Evolutionary conservation across 495 filamentous ascomycete species (phyloP), one percentile per base, ranked within the genome.

Genomic region (Lasiosphaeriaceae sp.): DNA sequence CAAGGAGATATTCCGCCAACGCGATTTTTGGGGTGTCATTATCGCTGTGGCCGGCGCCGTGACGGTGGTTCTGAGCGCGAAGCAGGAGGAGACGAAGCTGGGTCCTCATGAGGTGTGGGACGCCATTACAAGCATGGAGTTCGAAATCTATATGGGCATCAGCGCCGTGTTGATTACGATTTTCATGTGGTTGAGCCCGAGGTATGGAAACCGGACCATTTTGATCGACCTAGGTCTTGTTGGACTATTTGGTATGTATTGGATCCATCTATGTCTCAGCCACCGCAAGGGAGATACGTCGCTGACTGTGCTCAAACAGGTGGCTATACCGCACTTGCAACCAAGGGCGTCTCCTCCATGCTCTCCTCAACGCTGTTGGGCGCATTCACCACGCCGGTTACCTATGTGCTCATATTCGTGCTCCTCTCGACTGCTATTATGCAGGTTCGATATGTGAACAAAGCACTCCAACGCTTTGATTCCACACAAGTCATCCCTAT

Each of bases 401-500:
- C 91, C 31, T 98, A 97, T 65, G 82, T 87, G 1, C 81, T 97
- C 12, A 71, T 89, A 2, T 80, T 86, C 44, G 72, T 97, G 44
- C 81, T 98, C 16, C 74, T 93, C 7, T 83, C 72, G 26, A 96
- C 93, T 8, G 94, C 94, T 19, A 74, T 97, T 52, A 88, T 97
- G 83, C 94, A 98, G 71, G 90, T 98, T 59, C 90, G 87, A 58
- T 98, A 97, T 68, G 80, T 98, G 59, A 98, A 98, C 74, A 90
- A 91, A 48, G 92, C 94, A 1, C 77, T 98, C 19, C 91, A 95
- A 67, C 86, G 90, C 52, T 98, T 98, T 74, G 90, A 96, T 70
- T 93, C 92, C 0, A 98, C 94, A 0, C 90, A 96, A 64, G 94
- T 98, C 58, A 97, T 98, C 52, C 94, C 94, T 2, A 90, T 90